Evolutionary conservation across 108 stramenopile genomes (phyloP), one percentile per base, ranked within the genome.

Genomic region (Nitzschia sp.): DNA sequence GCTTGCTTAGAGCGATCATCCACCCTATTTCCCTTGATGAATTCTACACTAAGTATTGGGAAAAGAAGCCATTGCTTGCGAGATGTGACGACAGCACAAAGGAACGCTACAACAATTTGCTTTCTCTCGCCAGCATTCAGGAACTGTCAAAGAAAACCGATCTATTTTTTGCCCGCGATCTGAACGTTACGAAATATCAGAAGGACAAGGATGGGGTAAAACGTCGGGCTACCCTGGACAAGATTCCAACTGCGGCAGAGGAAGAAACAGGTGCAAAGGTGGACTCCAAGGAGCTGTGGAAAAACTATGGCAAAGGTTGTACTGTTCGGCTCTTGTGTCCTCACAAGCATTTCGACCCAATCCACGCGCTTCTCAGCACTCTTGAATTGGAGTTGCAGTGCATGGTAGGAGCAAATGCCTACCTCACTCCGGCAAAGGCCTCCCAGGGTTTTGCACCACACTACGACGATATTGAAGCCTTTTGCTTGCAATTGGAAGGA

Each of bases 371-470:
- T 39, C 77, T 97, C 17, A 80, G 91, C 10, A 69, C 78, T 34
- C 75, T 99, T 39, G 98, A 99, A 74, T 73, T 82, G 20, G 90
- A 93, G 71, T 97, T 91, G 41, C 94, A 95, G 34, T 93, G 93
- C 65, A 95, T 95, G 90, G 93, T 96, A 8, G 98, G 97, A 37
- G 83, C 94, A 7, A 99, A 99, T 74, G 92, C 91, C 0, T 99
- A 99, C 64, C 69, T 98, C 43, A 99, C 98, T 1, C 97, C 98
- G 7, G 76, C 81, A 7, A 57, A 70, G 7, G 76, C 80, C 9
- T 84, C 88, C n/a, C 97, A 98, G 73, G 98, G 98, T 9, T 99
- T 99, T 78, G 97, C 98, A 8, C 97, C 98, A 0, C 98, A 99
- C 73, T 99, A 96, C 65, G 98, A 99, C 73, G 97, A 99, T 69